A percentile compares a stretch with the other conserved stretches of the same genome.
Conservation (phyloP, 768 basidiomycete genomes). For the Boletus patriciae region DNA sequence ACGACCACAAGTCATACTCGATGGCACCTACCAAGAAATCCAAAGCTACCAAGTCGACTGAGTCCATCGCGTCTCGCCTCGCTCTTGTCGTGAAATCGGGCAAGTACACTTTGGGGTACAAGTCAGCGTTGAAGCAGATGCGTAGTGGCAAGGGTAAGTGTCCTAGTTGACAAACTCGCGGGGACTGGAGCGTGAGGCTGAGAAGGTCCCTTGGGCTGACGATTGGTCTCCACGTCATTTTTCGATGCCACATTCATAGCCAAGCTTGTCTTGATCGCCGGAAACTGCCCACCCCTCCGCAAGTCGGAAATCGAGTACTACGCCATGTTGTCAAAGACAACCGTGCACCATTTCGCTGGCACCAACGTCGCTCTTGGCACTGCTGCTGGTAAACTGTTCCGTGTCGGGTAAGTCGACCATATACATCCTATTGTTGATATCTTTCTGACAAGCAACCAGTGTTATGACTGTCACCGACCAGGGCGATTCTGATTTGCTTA, state of each 20-base stretch:
- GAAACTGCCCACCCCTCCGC: conserved; percentile 98
- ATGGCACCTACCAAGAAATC: conserved; percentile 97
- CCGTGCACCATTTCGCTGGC: conserved; percentile 96
- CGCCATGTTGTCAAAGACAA: conserved; percentile 99
- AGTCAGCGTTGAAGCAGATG: conserved; percentile 98
- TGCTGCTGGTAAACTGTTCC: conserved; percentile 98
- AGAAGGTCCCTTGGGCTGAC: conserved; percentile 96
- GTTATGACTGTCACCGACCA: conserved; percentile 97
- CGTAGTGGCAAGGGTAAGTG: conserved; percentile 93
- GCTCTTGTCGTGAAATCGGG: conserved; percentile 98
- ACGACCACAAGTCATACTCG: conserved; percentile 30
- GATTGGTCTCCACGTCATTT: conserved; percentile 25
- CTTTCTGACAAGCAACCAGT: conserved; percentile 43
- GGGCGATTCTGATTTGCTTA: conserved; percentile 95
- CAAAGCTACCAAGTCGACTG: conserved; percentile 89
- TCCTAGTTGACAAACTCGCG: conserved; percentile 48
- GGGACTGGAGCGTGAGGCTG: conserved; percentile 98
- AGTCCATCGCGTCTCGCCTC: conserved; percentile 90
- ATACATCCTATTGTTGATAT: not conserved
- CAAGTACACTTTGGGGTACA: conserved; percentile 96
- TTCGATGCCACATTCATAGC: conserved; percentile 48
- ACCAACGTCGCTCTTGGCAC: conserved; percentile 98
- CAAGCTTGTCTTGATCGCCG: conserved; percentile 97
- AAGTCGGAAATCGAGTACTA: conserved; percentile 99
- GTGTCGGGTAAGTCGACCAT: conserved; percentile 72